Base-by-base conservation (phyloP, 192 early-diverging fungal species). In the Backusella westeae region DNA sequence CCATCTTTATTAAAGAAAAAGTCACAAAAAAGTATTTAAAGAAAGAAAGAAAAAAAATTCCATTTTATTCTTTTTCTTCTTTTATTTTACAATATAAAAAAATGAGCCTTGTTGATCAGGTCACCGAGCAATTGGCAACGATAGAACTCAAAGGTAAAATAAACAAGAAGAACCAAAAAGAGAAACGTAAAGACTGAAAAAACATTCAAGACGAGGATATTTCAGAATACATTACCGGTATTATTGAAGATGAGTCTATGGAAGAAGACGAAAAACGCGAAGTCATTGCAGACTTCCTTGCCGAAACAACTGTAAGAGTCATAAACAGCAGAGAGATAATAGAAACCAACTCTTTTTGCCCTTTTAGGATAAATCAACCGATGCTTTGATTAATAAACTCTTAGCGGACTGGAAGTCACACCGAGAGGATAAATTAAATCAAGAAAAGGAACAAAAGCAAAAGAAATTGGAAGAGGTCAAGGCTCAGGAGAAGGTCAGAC, bases 251-350 rank as follows among this genome's bases (percentile, higher is more conserved):
- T 46, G 91, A 91, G 38, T 83, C 85, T 8, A 84, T 92, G 70
- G 86, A 87, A 41, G 88, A 88, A 32, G 85, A 89, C 32, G 93
- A 94, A 69, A 90, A 90, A 70, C 79, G 81, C 17, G 91, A 91
- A 69, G 90, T 89, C 41, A 89, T 94, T n/a, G 66, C 81, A 23
- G 93, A 92, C 75, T 91, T 91, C 29, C 77, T 94, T n/a, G 69
- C 72, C 7, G 93, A 93, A 69, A 83, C 85, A 23, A 89, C 88
- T 0, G 85, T 78, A 75, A 67, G 19, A 38, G 39, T 41, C 59
- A 17, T 26, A 23, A 14, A 8, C 10, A 39, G 12, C 3, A 39
- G 8, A 12, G 10, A 1, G 3, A 10, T 39, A 17, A 15, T 0
- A 3, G 14, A 44, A 44, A 44, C 38, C 6, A 1, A 44, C 19